A percentile compares a stretch with the other conserved stretches of the same genome.
Evolutionary conservation across 2,329 filamentous ascomycete genomes (phyloP).

Genomic region (Rutstroemia sp.): DNA sequence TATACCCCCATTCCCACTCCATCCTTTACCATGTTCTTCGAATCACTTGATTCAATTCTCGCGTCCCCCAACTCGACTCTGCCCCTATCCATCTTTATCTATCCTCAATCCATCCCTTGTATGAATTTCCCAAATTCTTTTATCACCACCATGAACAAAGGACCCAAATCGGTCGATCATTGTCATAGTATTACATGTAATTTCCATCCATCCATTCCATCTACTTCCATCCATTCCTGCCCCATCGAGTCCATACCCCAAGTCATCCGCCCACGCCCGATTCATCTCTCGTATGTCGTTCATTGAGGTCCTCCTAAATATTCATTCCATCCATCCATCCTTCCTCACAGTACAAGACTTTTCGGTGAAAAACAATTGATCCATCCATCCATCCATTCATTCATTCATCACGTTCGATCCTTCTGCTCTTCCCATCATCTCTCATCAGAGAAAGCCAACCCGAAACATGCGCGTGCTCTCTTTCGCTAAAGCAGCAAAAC

Average conservation of each 20-base stretch:
- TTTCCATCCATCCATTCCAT: constrained; percentile 7
- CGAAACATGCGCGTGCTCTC: constrained; percentile 16
- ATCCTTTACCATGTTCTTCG: neutral
- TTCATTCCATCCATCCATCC: no score
- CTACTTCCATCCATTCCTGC: neutral
- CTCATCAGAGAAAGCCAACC: neutral
- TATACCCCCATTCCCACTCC: neutral
- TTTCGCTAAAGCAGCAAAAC: neutral
- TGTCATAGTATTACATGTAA: constrained; percentile 8
- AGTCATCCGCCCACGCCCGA: neutral
- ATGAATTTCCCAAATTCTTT: constrained; percentile 2
- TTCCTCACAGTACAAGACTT: constrained; percentile 14
- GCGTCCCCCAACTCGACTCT: neutral
- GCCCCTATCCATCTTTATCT: neutral
- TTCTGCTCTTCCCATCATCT: no score
- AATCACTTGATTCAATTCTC: constrained; percentile 9
- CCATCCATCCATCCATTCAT: neutral
- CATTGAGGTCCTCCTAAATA: no score
- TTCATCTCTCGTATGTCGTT: no score
- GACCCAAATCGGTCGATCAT: constrained; percentile 18
- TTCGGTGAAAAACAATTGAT: constrained; percentile 7
- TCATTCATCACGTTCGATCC: no score
- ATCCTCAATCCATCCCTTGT: neutral
- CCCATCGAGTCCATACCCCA: neutral
- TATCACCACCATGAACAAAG: constrained; percentile 13